Evolutionary conservation across 257 asterid species (phyloP).

Genomic region (Plantago major): DNA sequence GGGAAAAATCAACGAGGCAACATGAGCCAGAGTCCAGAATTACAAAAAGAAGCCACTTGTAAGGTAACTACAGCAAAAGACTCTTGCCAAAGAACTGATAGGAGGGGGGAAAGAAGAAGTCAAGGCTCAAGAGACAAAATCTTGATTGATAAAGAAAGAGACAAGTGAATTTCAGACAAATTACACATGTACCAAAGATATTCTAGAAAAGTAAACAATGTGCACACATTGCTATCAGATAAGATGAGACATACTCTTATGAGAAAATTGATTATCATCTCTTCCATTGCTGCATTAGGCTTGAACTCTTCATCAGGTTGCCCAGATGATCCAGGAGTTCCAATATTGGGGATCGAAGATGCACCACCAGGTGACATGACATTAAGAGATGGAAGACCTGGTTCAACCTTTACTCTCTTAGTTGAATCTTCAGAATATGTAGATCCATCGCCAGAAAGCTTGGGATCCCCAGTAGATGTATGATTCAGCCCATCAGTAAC

Average conservation of each 20-base stretch:
- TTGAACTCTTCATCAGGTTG: slow-evolving; percentile 99
- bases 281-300: slow-evolving; percentile 99
- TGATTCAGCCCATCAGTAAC: slow-evolving; percentile 51
- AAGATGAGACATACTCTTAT: slow-evolving; percentile 61
- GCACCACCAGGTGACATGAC: slow-evolving; percentile 98
- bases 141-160: background rate
- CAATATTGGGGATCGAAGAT: slow-evolving; percentile 86
- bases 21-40: no score
- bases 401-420: slow-evolving; percentile 92
- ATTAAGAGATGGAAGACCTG: slow-evolving; percentile 88
- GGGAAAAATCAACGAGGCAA: no score
- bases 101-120: background rate
- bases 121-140: background rate
- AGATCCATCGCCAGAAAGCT: slow-evolving; percentile 73
- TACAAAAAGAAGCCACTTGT: no score
- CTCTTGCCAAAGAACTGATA: background rate
- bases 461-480: slow-evolving; percentile 52
- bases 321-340: slow-evolving; percentile 88
- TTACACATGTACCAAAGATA: background rate
- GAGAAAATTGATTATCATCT: slow-evolving; percentile 97
- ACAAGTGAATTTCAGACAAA: background rate
- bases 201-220: background rate
- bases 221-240: slow-evolving; percentile 14
- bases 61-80: no score
- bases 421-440: slow-evolving; percentile 83